Base-by-base conservation (phyloP, 2,329 filamentous ascomycete genomes). In the Diaporthe ampelina region DNA sequence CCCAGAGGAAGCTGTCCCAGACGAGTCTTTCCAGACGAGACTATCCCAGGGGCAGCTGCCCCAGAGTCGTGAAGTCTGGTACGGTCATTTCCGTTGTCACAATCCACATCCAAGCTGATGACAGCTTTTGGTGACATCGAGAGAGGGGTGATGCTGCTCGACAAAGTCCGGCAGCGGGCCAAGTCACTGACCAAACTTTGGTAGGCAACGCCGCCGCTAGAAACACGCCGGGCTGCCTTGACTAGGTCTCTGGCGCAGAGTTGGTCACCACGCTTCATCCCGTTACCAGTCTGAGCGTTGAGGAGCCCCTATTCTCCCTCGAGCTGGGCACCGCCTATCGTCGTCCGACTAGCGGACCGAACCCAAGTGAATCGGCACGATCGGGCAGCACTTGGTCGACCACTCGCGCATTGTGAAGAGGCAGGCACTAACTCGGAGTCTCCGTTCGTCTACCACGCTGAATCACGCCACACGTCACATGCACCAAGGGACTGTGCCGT, bases 401-500 rank as follows among this genome's bases (percentile, higher is more conserved):
- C 48, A 40, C 63, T 54, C 32, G 63, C 48, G 63, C 63, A 54
- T 68, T 54, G 45, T 35, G 63, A 48, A 32, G 24, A 32, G 48
- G n/a, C 7, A 68, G 52, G 63, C 45, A 68, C 63, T 68, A 54
- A 54, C 4, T 40, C 63, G 63, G 63, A 68, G 48, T 68, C 48
- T 68, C 63, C 63, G 63, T 54, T 68, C 48, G 13, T 68, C 63
- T 68, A 40, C 63, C 45, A 54, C 63, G 63, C 63, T 68, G 63
- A 68, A 68, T 40, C 48, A 68, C 48, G 63, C 48, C 63, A 68
- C 63, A 54, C 29, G 48, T 68, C 63, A 24, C 63, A 68, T 29
- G 63, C 48, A 54, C 29, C 63, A 37, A 68, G 32, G 63, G 63
- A 68, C 63, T 52, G 50, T 67, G 63, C 48, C 63, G 63, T 45